Percentiles rank a stretch among this genome's conserved stretches.
phyloP scores from a whole-genome alignment of 176 grass and related monocot genomes.

The Ensete glaucum region DNA sequence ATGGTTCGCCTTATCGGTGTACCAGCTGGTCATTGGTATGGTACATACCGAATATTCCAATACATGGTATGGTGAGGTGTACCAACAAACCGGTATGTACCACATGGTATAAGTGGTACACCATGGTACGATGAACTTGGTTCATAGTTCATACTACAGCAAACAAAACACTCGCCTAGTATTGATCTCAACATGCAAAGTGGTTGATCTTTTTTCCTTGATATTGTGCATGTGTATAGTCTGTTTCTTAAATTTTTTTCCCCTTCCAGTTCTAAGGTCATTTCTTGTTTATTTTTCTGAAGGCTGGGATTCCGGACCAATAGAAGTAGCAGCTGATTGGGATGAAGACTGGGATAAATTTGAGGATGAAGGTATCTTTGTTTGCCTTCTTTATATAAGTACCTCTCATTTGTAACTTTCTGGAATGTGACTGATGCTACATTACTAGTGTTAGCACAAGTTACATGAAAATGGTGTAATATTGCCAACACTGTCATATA shows the following conservation, averaged over 20 bases:
- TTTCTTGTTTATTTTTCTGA: constrained; percentile 19
- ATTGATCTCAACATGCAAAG: too few relatives aligned
- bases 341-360: constrained; percentile 99
- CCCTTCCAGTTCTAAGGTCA: neutral
- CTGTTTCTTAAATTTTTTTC: constrained; percentile 8
- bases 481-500: neutral
- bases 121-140: too few relatives aligned
- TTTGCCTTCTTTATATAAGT: neutral
- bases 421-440: neutral
- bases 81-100: too few relatives aligned
- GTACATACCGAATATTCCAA: too few relatives aligned
- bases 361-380: constrained; percentile 78
- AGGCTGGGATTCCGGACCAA: constrained; percentile 85
- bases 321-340: constrained; percentile 73
- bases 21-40: too few relatives aligned
- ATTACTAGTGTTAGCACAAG: neutral
- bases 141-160: too few relatives aligned
- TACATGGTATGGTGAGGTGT: too few relatives aligned
- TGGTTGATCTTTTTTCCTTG: too few relatives aligned
- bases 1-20: too few relatives aligned
- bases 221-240: neutral
- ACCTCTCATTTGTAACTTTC: neutral
- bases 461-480: neutral
- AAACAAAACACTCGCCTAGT: too few relatives aligned
- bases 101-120: too few relatives aligned